Conservation (phyloP, 257 asterid genomes). For the Plantago ovata region DNA sequence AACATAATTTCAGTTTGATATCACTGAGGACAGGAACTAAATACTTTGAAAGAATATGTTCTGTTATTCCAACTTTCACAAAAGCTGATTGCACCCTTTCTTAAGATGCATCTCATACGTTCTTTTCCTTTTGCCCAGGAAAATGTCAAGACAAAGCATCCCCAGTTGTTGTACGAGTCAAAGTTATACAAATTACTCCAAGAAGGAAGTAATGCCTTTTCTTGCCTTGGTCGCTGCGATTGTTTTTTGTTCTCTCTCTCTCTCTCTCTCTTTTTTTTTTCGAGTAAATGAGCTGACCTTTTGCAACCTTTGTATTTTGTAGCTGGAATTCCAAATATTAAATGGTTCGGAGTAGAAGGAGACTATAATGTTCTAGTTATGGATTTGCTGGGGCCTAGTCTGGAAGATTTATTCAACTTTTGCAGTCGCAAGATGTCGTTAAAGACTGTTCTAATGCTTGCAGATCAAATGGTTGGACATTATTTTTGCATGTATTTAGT, state of each 20-base stretch:
- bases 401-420: slow-evolving; percentile 87
- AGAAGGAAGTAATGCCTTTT: slow-evolving; percentile 73
- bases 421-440: slow-evolving; percentile 80
- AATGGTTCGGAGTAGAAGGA: slow-evolving; percentile 95
- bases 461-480: slow-evolving; percentile 71
- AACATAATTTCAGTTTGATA: not conserved
- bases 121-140: slow-evolving; percentile 45
- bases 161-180: slow-evolving; percentile 73
- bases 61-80: not conserved
- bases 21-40: not conserved
- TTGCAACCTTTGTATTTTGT: slow-evolving; percentile 19
- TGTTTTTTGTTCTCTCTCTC: too few relatives aligned
- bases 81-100: not conserved
- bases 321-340: slow-evolving; percentile 81
- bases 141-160: slow-evolving; percentile 82
- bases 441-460: slow-evolving; percentile 93
- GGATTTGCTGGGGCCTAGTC: slow-evolving; percentile 89
- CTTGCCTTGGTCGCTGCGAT: slow-evolving; percentile 17
- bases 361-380: slow-evolving; percentile 91
- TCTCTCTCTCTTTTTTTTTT: slow-evolving; percentile 12
- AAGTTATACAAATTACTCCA: slow-evolving; percentile 74
- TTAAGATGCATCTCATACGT: slow-evolving; percentile 6
- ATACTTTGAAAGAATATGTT: slow-evolving; percentile 1
- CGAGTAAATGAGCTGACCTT: slow-evolving; percentile 10
- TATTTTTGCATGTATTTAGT: slow-evolving; percentile 13